phyloP scores from a whole-genome alignment of 1,139 yeast species.

The Saccharomycopsis hybrid region DNA sequence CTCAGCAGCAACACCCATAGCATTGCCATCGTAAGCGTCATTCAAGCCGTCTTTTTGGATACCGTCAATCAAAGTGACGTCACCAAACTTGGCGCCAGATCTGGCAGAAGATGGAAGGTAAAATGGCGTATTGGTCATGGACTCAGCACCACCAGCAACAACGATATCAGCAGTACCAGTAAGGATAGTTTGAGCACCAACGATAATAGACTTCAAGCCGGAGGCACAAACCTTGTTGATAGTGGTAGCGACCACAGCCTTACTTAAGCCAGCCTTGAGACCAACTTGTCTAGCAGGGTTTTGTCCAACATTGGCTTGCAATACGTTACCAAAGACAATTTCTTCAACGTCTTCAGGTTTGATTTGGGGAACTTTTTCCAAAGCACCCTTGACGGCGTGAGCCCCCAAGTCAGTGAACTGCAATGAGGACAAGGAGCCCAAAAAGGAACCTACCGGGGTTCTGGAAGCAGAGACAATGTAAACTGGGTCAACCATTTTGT shows the following conservation, averaged over 20 bases:
- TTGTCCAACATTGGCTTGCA: constrained; percentile 93
- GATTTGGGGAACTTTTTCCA: constrained; percentile 76
- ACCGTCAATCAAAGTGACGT: constrained; percentile 72
- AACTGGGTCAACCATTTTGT: constrained; percentile 39
- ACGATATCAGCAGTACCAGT: constrained; percentile 90
- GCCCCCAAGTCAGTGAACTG: constrained; percentile 83
- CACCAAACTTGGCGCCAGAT: constrained; percentile 86
- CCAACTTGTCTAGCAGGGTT: constrained; percentile 99
- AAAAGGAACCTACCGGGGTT: constrained; percentile 94
- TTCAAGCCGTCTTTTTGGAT: constrained; percentile 84
- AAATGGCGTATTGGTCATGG: constrained; percentile 95
- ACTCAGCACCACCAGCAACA: constrained; percentile 96
- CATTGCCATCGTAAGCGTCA: constrained; percentile 78
- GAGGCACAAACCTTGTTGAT: constrained; percentile 97
- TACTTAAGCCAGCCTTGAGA: constrained; percentile 76
- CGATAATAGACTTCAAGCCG: constrained; percentile 85
- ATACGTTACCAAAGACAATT: constrained; percentile 85
- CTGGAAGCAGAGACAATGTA: constrained; percentile 88
- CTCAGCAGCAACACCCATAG: constrained; percentile 97
- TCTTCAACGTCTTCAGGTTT: constrained; percentile 77
- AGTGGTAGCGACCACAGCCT: constrained; percentile 76
- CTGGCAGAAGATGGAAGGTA: constrained; percentile 84
- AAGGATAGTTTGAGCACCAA: constrained; percentile 85
- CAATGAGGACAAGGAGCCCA: constrained; percentile 71
- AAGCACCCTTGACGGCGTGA: constrained; percentile 83